phyloP scores from a whole-genome alignment of 2,329 filamentous ascomycete species.

The Dothideomycetes sp. region DNA sequence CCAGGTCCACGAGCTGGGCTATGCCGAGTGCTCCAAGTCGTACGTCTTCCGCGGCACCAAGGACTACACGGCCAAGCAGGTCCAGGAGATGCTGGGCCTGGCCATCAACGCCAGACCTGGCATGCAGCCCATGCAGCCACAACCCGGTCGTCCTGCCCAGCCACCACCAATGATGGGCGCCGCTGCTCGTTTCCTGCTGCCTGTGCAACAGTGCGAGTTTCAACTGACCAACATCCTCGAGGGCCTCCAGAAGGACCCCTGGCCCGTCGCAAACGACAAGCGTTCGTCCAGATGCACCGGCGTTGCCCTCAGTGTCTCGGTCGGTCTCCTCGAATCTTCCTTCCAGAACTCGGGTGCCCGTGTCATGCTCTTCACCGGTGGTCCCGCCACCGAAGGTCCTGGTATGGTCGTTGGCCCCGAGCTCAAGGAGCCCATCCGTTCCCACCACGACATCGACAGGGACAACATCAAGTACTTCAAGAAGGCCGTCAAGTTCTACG shows the following conservation, averaged over 20 bases:
- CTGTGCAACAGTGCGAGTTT: constrained; percentile 91
- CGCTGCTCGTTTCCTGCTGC: constrained; percentile 80
- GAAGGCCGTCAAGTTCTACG: constrained; percentile 98
- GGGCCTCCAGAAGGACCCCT: constrained; percentile 91
- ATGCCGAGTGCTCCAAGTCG: constrained; percentile 95
- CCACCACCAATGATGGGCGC: constrained; percentile 66
- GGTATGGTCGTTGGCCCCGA: constrained; percentile 96
- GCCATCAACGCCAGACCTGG: constrained; percentile 63
- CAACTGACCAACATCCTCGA: constrained; percentile 94
- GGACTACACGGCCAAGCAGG: constrained; percentile 94
- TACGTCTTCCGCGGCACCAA: constrained; percentile 98
- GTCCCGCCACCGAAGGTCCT: constrained; percentile 88
- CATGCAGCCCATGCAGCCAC: constrained; percentile 52
- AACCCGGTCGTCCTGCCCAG: constrained; percentile 51
- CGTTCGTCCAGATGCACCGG: constrained; percentile 86
- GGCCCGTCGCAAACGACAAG: constrained; percentile 91
- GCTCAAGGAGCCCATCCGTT: constrained; percentile 89
- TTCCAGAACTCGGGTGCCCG: constrained; percentile 92
- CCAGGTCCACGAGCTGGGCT: constrained; percentile 95
- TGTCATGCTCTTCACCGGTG: constrained; percentile 95
- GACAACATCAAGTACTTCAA: constrained; percentile 99
- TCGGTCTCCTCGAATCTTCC: constrained; percentile 82
- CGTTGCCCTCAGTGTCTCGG: constrained; percentile 89
- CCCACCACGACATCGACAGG: constrained; percentile 95
- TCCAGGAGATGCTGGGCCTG: constrained; percentile 97